phyloP scores from a whole-genome alignment of 2,329 filamentous ascomycete genomes.

The Fusarium sp. region DNA sequence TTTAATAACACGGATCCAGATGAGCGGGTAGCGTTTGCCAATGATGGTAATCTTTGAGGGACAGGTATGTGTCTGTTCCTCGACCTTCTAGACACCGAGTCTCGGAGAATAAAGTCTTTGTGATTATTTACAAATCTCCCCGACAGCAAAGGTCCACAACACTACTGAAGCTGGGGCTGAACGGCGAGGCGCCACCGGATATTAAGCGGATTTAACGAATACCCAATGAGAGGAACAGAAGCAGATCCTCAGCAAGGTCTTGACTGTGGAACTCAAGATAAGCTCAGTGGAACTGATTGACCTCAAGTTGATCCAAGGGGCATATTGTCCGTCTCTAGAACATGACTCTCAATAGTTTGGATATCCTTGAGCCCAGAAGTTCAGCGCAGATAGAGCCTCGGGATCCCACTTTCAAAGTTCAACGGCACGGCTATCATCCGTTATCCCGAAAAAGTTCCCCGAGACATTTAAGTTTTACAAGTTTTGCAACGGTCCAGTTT shows the following conservation, averaged over 20 bases:
- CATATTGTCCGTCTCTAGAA: neutral
- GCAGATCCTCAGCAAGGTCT: conserved; percentile 11
- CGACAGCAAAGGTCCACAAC: neutral
- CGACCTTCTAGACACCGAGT: neutral
- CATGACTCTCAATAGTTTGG: too few relatives aligned
- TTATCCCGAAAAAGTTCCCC: conserved; percentile 2
- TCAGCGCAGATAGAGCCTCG: neutral
- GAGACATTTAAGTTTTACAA: conserved; percentile 4
- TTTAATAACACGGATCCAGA: too few relatives aligned
- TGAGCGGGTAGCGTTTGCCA: too few relatives aligned
- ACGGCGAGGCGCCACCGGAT: neutral
- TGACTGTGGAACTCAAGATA: conserved; percentile 23
- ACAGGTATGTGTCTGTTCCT: too few relatives aligned
- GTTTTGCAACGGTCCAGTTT: neutral
- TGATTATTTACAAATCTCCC: neutral
- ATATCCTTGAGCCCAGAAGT: neutral
- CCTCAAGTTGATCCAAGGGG: neutral
- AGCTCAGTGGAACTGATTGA: conserved; percentile 20
- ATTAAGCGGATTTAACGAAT: neutral
- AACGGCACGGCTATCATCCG: neutral
- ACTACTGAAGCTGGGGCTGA: neutral
- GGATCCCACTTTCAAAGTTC: neutral
- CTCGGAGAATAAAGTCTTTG: neutral
- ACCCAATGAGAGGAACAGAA: neutral
- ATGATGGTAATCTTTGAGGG: too few relatives aligned